Percentiles rank a stretch among this genome's conserved stretches.
Conservation (phyloP, 139 green algal genomes). For the Tetraselmis striata region DNA sequence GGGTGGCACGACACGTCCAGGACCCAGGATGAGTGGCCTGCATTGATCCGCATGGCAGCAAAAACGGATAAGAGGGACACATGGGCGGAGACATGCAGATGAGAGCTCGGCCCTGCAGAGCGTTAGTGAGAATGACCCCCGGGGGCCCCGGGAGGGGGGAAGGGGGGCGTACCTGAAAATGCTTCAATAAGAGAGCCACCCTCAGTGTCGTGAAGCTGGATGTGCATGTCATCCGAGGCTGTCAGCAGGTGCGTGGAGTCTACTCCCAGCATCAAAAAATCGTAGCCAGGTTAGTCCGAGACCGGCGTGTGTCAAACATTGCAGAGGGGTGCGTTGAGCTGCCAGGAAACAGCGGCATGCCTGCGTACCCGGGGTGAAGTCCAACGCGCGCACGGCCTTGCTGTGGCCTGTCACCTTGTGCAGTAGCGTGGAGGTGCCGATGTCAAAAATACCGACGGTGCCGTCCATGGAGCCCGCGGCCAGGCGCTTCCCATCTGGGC, state of each 20-base stretch:
- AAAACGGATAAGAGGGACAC: too few species aligned
- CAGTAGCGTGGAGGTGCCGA: conserved; percentile 44
- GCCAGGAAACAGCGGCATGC: too few species aligned
- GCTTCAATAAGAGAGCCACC: conserved; percentile 62
- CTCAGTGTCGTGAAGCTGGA: conserved; percentile 81
- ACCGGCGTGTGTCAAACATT: too few species aligned
- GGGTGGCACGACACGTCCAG: conserved; percentile 70
- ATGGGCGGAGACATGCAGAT: neutral
- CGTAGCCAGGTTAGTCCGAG: too few species aligned
- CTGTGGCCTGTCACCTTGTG: conserved; percentile 68
- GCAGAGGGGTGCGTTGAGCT: too few species aligned
- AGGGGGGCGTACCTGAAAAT: conserved; percentile 52
- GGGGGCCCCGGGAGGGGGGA: too few species aligned
- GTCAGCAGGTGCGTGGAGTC: conserved; percentile 72
- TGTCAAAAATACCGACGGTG: conserved; percentile 69
- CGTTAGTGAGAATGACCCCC: too few species aligned
- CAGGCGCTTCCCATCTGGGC: conserved; percentile 57
- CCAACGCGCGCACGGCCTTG: conserved; percentile 73
- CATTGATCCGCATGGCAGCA: too few species aligned
- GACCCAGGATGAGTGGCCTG: conserved; percentile 87
- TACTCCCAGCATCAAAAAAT: too few species aligned
- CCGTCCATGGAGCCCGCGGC: conserved; percentile 73
- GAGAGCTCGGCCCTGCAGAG: too few species aligned
- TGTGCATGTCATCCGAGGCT: conserved; percentile 86
- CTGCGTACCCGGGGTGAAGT: conserved; percentile 77